Percentiles rank a stretch among this genome's conserved stretches.
Evolutionary conservation across 352 stramenopile species (phyloP).

Genomic region (Phytopythium helicoides): DNA sequence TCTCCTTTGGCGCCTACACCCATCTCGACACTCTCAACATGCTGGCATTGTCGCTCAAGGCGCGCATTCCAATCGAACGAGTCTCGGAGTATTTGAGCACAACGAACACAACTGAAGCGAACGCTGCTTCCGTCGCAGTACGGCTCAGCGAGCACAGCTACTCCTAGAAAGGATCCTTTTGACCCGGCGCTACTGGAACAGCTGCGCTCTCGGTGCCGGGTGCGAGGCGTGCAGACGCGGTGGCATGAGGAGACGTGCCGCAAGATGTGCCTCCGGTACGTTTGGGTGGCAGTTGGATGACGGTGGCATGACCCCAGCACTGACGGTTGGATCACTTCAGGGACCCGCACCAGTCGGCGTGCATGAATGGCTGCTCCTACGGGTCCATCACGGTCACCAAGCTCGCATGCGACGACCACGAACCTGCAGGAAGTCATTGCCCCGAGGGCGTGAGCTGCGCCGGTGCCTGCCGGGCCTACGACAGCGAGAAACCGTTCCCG

Average conservation of each 20-base stretch:
- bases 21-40: constrained; percentile 10
- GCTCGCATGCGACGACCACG: constrained; percentile 52
- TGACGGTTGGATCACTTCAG: constrained; percentile 12
- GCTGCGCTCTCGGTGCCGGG: constrained; percentile 50
- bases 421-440: constrained; percentile 27
- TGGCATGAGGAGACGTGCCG: constrained; percentile 76
- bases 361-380: constrained; percentile 78
- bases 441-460: constrained; percentile 61
- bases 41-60: constrained; percentile 10
- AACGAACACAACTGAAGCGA: background rate
- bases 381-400: constrained; percentile 71
- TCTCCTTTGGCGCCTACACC: constrained; percentile 14
- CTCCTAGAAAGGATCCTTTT: too few relatives aligned
- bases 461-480: constrained; percentile 56
- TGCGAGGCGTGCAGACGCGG: constrained; percentile 58
- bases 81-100: background rate
- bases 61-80: constrained; percentile 5
- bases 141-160: too few relatives aligned
- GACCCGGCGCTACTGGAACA: constrained; percentile 30
- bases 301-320: too few relatives aligned
- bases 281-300: background rate
- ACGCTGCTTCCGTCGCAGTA: background rate
- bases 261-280: constrained; percentile 55
- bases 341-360: constrained; percentile 56
- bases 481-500: constrained; percentile 43